Evolutionary conservation across 306 rosid species (phyloP), one percentile per base, ranked within the genome.

Genomic region (Cucumis cinereus): DNA sequence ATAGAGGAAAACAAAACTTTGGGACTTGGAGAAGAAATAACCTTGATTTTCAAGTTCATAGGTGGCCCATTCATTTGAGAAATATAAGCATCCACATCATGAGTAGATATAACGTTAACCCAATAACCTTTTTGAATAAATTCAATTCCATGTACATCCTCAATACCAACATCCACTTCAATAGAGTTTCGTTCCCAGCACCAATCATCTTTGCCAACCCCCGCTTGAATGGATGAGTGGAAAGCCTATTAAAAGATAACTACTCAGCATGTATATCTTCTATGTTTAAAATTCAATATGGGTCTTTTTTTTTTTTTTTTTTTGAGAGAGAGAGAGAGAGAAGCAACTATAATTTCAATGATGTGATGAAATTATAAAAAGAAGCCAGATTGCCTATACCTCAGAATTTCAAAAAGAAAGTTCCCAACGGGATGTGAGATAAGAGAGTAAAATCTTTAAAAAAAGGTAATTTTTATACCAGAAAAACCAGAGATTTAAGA

Each of bases 91-190:
- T 92, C 92, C 60, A 91, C 96, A 69, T 92, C 87, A 80, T 95
- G 99, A 76, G 96, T 88, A 82, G 98, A 90, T 82, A 90, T 78
- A 56, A 90, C 74, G 82, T 86, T 87, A 83, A 90, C 88, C 95
- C 91, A 81, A 77, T 87, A 95, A 63, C 99, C 99, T 79, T 89
- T 95, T 80, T 95, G 99, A 81, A 88, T 86, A 83, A 95, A 90
- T 49, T 79, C 52, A 79, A 95, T 75, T 79, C 93, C 98, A 33
- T 89, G 80, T 4, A 92, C 78, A 78, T 89, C 97, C 61, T 90
- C 97, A 50, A 86, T 88, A 56, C 98, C 98, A 82, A 89, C 85
- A 80, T 86, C 86, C 74, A 92, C 81, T 78, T 92, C 91, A 74
- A 90, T 68, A 77, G 73, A 86, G 85, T 85, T 90, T 77, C 81